Evolutionary conservation across 1,139 yeast genomes (phyloP).

Genomic region (Kodamaea plutei): DNA sequence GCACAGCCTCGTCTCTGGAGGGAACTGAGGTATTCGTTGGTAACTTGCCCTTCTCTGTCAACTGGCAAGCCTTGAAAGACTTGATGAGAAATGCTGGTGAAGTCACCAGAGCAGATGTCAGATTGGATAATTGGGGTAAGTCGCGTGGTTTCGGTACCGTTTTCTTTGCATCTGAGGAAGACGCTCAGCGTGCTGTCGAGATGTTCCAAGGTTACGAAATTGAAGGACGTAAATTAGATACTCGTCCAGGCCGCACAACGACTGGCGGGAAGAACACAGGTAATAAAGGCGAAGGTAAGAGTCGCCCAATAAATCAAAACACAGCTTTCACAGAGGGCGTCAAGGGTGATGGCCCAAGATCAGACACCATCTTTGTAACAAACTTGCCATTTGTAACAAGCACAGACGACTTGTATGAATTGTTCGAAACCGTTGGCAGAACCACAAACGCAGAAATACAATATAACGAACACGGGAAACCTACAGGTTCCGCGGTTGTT

Average conservation of each 20-base stretch:
- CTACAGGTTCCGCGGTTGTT: conserved; percentile 83
- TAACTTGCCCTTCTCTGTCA: conserved; percentile 73
- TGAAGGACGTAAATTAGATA: conserved; percentile 67
- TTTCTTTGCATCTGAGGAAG: conserved; percentile 54
- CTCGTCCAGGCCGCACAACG: conserved; percentile 54
- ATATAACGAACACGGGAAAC: conserved; percentile 58
- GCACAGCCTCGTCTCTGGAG: conserved; percentile 26
- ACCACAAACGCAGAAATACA: conserved; percentile 78
- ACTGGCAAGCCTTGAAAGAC: conserved; percentile 85
- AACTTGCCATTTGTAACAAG: conserved; percentile 90
- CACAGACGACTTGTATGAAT: conserved; percentile 76
- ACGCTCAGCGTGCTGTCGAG: conserved; percentile 59
- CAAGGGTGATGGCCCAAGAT: conserved; percentile 58
- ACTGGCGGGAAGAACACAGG: no score
- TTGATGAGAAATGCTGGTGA: conserved; percentile 74
- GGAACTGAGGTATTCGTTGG: conserved; percentile 77
- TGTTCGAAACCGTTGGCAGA: conserved; percentile 81
- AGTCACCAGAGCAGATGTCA: conserved; percentile 78
- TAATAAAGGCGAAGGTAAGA: no score
- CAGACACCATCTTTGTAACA: conserved; percentile 61
- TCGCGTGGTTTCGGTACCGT: conserved; percentile 87
- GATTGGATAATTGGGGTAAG: conserved; percentile 63
- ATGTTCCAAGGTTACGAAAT: conserved; percentile 62
- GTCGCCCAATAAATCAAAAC: conserved; percentile 21
- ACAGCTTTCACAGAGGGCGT: conserved; percentile 64